Percentiles rank a stretch among this genome's conserved stretches.
phyloP scores from a whole-genome alignment of 2,329 filamentous ascomycete species.

The Pseudogymnoascus sp. region DNA sequence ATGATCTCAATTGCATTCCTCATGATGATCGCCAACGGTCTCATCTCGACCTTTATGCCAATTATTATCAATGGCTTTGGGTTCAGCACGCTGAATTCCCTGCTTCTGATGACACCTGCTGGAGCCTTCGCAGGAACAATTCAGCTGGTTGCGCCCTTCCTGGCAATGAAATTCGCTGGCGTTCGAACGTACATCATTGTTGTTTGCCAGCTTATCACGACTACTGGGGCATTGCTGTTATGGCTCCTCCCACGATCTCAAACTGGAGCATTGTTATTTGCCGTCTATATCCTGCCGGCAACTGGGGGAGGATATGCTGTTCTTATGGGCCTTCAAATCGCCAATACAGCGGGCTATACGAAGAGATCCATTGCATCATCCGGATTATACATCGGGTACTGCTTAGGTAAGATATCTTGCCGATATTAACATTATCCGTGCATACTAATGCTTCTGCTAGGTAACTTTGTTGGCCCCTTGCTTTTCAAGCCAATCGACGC shows the following conservation, averaged over 20 bases:
- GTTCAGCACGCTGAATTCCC: conserved; percentile 26
- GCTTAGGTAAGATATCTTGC: conserved; percentile 46
- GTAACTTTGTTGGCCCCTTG: conserved; percentile 32
- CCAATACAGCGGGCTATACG: conserved; percentile 43
- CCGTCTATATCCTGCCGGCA: neutral
- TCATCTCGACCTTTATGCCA: conserved; percentile 16
- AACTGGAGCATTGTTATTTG: conserved; percentile 2
- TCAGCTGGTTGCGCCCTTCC: neutral
- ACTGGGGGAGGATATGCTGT: conserved; percentile 8
- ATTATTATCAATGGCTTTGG: conserved; percentile 24
- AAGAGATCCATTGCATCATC: conserved; percentile 44
- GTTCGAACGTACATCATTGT: conserved; percentile 8
- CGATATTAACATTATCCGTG: conserved; percentile 23
- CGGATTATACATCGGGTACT: conserved; percentile 41
- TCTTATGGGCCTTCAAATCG: conserved; percentile 5
- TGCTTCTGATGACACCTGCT: conserved; percentile 18
- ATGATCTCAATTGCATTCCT: conserved; percentile 17
- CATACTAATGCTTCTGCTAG: neutral
- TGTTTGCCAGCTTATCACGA: neutral
- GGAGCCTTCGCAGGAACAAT: conserved; percentile 2
- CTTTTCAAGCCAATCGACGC: conserved; percentile 35
- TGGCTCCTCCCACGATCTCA: neutral
- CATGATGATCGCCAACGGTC: conserved; percentile 26
- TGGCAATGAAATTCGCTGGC: conserved; percentile 1
- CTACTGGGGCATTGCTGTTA: neutral